Evolutionary conservation across 495 filamentous ascomycete species (phyloP).

Genomic region (Penicillium bovifimosum): DNA sequence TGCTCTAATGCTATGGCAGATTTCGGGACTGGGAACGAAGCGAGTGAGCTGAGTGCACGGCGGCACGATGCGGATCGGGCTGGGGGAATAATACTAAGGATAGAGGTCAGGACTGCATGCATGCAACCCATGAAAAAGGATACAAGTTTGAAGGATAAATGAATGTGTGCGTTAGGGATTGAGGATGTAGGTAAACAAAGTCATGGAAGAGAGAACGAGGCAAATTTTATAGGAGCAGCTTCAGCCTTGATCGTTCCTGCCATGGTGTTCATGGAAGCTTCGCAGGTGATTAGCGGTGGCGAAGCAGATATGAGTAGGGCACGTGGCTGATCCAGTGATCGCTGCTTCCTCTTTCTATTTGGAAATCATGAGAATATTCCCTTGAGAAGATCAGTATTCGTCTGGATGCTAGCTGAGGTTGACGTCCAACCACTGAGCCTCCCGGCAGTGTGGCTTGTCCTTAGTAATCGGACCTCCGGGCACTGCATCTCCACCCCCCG

Average conservation of each 20-base stretch:
- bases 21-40: slow-evolving; percentile 1
- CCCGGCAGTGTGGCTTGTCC: background rate
- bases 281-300: background rate
- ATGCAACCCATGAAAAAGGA: background rate
- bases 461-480: slow-evolving; percentile 18
- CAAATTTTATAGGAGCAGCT: background rate
- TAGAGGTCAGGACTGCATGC: background rate
- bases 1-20: background rate
- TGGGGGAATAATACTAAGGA: background rate
- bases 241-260: background rate
- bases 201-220: background rate
- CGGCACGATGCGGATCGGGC: background rate
- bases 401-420: slow-evolving; percentile 10
- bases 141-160: background rate
- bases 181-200: background rate
- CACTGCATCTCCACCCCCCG: slow-evolving; percentile 17
- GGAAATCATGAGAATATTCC: too few relatives aligned
- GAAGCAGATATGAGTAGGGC: too few relatives aligned
- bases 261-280: background rate
- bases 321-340: too few relatives aligned
- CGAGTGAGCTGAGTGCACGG: slow-evolving; percentile 1
- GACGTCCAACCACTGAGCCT: slow-evolving; percentile 2
- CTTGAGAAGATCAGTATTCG: too few relatives aligned
- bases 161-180: slow-evolving; percentile 1
- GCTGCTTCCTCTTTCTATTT: background rate